Evolutionary conservation across 2,329 filamentous ascomycete species (phyloP).

Genomic region (Fusarium sp.): DNA sequence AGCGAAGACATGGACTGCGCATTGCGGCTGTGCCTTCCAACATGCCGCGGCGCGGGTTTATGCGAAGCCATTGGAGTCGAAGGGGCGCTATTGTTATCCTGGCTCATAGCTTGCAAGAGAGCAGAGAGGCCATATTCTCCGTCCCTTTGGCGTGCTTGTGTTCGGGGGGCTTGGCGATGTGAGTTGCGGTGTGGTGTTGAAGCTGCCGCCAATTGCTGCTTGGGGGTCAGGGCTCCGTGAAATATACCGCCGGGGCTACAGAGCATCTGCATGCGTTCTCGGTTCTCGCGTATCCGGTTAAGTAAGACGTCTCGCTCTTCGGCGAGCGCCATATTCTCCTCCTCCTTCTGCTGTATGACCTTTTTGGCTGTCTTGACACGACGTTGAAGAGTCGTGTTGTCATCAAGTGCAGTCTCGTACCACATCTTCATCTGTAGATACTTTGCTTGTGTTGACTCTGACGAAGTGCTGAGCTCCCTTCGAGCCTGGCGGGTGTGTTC

Average conservation of each 20-base stretch:
- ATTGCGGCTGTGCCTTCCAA: conserved; percentile 76
- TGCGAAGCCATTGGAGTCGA: conserved; percentile 71
- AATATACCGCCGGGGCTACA: conserved; percentile 79
- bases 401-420: conserved; percentile 74
- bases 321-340: conserved; percentile 74
- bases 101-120: conserved; percentile 82
- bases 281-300: conserved; percentile 87
- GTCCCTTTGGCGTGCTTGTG: conserved; percentile 58
- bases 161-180: conserved; percentile 64
- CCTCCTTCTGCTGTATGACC: conserved; percentile 81
- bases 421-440: conserved; percentile 73
- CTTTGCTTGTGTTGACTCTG: conserved; percentile 65
- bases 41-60: conserved; percentile 61
- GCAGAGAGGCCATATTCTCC: conserved; percentile 78
- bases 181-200: conserved; percentile 61
- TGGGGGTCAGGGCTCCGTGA: conserved; percentile 71
- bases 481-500: conserved; percentile 75
- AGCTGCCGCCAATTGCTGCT: conserved; percentile 54
- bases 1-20: conserved; percentile 88
- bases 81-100: conserved; percentile 78
- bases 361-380: conserved; percentile 80
- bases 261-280: conserved; percentile 85
- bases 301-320: conserved; percentile 84
- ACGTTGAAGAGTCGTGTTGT: conserved; percentile 72
- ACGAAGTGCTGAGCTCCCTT: conserved; percentile 63